These are phyloP conservation scores for Fonsecaea erecta DNA, from an alignment of 2,329 filamentous ascomycete genomes.

Conservation along the genomic window DNA sequence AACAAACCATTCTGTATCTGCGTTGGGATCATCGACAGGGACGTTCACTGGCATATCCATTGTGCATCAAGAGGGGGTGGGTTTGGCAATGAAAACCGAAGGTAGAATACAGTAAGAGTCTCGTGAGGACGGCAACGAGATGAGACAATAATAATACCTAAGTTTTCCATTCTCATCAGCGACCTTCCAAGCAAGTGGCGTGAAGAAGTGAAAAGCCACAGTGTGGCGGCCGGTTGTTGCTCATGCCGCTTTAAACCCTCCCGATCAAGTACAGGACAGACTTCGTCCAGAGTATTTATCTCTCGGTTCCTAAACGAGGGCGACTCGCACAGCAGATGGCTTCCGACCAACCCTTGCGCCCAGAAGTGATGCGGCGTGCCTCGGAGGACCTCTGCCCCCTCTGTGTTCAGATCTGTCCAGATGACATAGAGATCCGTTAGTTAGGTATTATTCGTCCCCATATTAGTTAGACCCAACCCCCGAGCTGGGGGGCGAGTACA, in stretches of 20 bases:
- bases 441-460: too few relatives aligned
- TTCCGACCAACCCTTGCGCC: too few relatives aligned
- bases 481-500: too few relatives aligned
- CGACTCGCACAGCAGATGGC: too few relatives aligned
- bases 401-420: too few relatives aligned
- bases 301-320: too few relatives aligned
- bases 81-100: neutral
- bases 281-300: too few relatives aligned
- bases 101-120: neutral
- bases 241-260: too few relatives aligned
- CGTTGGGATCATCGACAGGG: constrained; percentile 91
- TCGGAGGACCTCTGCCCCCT: constrained; percentile 3
- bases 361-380: too few relatives aligned
- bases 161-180: neutral
- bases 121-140: neutral
- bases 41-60: constrained; percentile 70
- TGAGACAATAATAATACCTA: neutral
- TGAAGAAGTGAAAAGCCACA: constrained; percentile 12
- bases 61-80: constrained; percentile 40
- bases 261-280: too few relatives aligned
- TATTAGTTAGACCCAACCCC: too few relatives aligned
- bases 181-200: neutral
- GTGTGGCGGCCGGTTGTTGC: constrained; percentile 13
- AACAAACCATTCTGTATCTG: constrained; percentile 91
- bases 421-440: too few relatives aligned